Evolutionary conservation across 169 alveolate species (phyloP), one percentile per base, ranked within the genome.

Genomic region (Cryptosporidium bovis): DNA sequence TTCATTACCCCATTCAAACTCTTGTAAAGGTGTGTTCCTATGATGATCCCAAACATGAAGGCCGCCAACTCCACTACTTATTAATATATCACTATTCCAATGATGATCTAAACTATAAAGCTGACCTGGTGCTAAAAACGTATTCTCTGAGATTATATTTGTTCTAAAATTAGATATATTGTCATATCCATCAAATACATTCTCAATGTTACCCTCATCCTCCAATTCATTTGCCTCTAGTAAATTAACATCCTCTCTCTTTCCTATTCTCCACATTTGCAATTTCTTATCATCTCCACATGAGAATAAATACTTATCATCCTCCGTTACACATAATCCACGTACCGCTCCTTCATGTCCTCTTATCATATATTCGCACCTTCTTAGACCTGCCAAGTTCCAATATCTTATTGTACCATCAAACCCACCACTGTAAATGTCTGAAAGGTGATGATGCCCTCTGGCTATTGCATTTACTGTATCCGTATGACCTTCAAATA

Each of bases 401-500:
- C 99, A 98, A 66, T 95, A 90, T 82, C 95, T 93, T 31, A 98
- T 87, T 90, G 96, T 99, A 29, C 99, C 99, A 87, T 97, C 97
- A 87, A 96, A 95, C 60, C 98, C 93, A 5, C 99, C 99, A 51
- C 99, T 93, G 62, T 96, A 95, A 50, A 97, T 77, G 64, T 96
- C 98, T 33, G 94, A 92, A 65, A 95, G 82, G 40, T 66, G 83
- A 56, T 84, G 71, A 27, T 82, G 87, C 90, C 96, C 93, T 87
- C 97, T 94, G 12, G 97, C 93, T 92, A 98, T 71, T 7, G 94
- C 84, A 82, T 95, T 93, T 48, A 98, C 97, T 2, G 98, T 96
- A 93, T 98, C 99, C 44, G 98, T 94, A 83, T 98, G 99, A 15
- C 98, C 99, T 68, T 95, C 97, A 77, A 98, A 90, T 16, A 97